Conservation (phyloP, 192 early-diverging fungal genomes). For the Podila verticillata region DNA sequence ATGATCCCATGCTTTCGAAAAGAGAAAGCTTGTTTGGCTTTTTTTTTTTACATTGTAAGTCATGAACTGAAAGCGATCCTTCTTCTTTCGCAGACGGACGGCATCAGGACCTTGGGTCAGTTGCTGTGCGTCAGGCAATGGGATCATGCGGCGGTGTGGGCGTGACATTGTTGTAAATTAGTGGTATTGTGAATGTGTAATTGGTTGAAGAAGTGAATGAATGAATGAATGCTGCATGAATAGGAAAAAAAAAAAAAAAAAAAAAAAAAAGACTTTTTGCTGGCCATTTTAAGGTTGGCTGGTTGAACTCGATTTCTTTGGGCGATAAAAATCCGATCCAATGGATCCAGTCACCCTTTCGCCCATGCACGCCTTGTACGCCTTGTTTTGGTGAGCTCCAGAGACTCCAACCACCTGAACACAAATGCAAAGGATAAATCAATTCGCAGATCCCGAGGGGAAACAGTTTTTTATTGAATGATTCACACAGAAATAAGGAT, state of each 20-base stretch:
- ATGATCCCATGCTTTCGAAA: background rate
- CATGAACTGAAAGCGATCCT: constrained; percentile 61
- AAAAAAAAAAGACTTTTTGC: background rate
- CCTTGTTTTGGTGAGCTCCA: too few species aligned
- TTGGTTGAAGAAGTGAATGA: too few species aligned
- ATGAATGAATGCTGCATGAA: background rate
- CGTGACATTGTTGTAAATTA: constrained; percentile 18
- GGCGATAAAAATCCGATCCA: background rate
- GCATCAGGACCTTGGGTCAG: constrained; percentile 7
- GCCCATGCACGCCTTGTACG: too few species aligned
- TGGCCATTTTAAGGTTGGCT: background rate
- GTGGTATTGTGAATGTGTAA: background rate
- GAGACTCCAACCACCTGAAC: too few species aligned
- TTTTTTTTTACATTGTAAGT: constrained; percentile 59
- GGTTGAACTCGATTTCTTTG: background rate
- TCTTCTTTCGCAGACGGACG: constrained; percentile 45
- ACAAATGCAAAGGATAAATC: too few species aligned
- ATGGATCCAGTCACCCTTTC: background rate
- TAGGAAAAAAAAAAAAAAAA: background rate
- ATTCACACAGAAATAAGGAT: too few species aligned
- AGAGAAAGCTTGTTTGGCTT: background rate
- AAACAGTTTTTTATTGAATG: too few species aligned
- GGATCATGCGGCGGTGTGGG: constrained; percentile 36
- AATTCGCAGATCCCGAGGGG: too few species aligned
- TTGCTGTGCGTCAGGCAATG: constrained; percentile 20